These are phyloP conservation scores for Nectriaceae sp. DNA, from an alignment of 2,329 filamentous ascomycete species.

Conservation along the genomic window DNA sequence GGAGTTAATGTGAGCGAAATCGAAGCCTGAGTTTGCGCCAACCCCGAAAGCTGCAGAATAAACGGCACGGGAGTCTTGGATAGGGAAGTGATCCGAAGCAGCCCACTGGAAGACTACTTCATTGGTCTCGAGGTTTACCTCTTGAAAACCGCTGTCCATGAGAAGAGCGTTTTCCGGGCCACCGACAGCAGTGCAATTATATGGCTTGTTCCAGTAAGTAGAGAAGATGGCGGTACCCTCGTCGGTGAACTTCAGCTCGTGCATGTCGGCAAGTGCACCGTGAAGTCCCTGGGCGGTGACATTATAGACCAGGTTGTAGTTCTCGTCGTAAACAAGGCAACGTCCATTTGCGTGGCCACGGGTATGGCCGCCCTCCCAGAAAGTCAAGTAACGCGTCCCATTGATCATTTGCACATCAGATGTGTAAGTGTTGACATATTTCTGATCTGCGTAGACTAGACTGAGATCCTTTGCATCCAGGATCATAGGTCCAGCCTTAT, in stretches of 20 bases:
- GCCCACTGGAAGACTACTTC: constrained; percentile 40
- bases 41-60: constrained; percentile 33
- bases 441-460: constrained; percentile 39
- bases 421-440: constrained; percentile 27
- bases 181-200: constrained; percentile 33
- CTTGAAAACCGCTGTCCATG: constrained; percentile 41
- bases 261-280: constrained; percentile 39
- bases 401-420: constrained; percentile 33
- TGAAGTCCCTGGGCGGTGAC: constrained; percentile 38
- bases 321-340: constrained; percentile 34
- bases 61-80: constrained; percentile 26
- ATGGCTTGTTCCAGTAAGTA: constrained; percentile 38
- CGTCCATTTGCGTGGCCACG: constrained; percentile 31
- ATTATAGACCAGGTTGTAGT: constrained; percentile 40
- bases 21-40: constrained; percentile 32
- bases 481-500: constrained; percentile 36
- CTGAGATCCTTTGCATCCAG: constrained; percentile 37
- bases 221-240: constrained; percentile 44
- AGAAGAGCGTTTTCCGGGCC: constrained; percentile 33
- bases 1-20: constrained; percentile 44
- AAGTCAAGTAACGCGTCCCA: constrained; percentile 35
- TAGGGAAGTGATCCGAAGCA: constrained; percentile 34
- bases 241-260: constrained; percentile 45
- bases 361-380: constrained; percentile 34
- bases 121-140: constrained; percentile 39